phyloP scores from a whole-genome alignment of 768 basidiomycete species.

The Melanogaster broomeanus region DNA sequence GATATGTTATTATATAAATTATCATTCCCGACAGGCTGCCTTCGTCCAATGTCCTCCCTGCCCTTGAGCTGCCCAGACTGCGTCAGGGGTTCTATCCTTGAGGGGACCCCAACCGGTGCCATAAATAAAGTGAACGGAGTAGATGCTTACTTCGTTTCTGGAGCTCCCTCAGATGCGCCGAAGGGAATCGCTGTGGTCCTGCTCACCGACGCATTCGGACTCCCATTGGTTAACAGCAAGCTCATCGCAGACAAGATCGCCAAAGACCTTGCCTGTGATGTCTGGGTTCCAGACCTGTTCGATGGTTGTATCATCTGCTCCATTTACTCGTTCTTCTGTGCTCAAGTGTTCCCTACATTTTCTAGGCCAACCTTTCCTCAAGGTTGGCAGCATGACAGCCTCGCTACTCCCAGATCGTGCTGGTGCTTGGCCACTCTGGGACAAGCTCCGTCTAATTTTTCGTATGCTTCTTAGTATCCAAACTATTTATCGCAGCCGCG shows the following conservation, averaged over 20 bases:
- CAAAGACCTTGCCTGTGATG: conserved; percentile 51
- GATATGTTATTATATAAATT: too few species aligned
- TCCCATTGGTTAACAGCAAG: conserved; percentile 52
- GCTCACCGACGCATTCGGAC: conserved; percentile 58
- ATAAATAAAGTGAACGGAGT: conserved; percentile 34
- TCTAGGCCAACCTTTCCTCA: conserved; percentile 31
- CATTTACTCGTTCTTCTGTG: background rate
- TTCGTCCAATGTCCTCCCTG: too few species aligned
- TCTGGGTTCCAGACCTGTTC: conserved; percentile 66
- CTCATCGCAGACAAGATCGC: conserved; percentile 59
- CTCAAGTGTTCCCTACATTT: background rate
- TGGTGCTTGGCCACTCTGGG: conserved; percentile 18
- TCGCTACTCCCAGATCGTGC: conserved; percentile 30
- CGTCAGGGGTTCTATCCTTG: conserved; percentile 42
- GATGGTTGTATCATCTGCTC: conserved; percentile 37
- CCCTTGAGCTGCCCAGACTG: conserved; percentile 32
- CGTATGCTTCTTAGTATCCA: conserved; percentile 22
- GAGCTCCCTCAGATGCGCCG: conserved; percentile 4
- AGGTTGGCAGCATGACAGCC: conserved; percentile 26
- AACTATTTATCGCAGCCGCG: conserved; percentile 21
- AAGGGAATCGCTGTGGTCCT: conserved; percentile 45
- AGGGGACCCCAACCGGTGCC: conserved; percentile 47
- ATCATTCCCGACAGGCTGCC: too few species aligned
- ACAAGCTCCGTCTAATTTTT: conserved; percentile 16
- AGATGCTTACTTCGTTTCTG: conserved; percentile 43